These are phyloP conservation scores for Taphrina communis DNA, from an alignment of 1,139 yeast genomes.

Conservation along the genomic window DNA sequence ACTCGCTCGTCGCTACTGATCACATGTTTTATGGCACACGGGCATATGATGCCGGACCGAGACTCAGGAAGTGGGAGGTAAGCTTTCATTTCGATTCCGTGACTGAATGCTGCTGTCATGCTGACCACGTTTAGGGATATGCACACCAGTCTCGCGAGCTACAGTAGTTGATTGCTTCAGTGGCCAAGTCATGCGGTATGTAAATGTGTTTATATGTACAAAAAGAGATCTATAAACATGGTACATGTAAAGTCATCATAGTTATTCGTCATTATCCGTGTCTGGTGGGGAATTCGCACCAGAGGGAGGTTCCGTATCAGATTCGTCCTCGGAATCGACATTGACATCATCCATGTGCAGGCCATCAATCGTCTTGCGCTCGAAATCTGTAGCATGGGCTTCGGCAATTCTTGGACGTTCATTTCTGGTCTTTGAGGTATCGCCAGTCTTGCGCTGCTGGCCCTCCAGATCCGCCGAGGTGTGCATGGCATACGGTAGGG, in stretches of 20 bases:
- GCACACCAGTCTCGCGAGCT: not conserved
- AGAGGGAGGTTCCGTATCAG: constrained; percentile 23
- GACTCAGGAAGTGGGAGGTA: constrained; percentile 27
- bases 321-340: constrained; percentile 26
- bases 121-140: not conserved
- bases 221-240: not conserved
- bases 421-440: constrained; percentile 20
- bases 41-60: constrained; percentile 14
- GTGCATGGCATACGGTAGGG: constrained; percentile 54
- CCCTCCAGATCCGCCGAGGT: constrained; percentile 13
- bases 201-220: not conserved
- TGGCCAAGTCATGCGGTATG: too few relatives aligned
- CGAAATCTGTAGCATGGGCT: constrained; percentile 39
- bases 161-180: too few relatives aligned
- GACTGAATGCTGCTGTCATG: not conserved
- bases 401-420: constrained; percentile 24
- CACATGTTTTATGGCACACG: constrained; percentile 35
- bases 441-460: constrained; percentile 19
- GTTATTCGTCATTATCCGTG: constrained; percentile 23
- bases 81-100: not conserved
- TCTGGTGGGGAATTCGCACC: constrained; percentile 13
- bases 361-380: constrained; percentile 9
- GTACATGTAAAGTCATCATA: not conserved
- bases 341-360: constrained; percentile 25
- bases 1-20: constrained; percentile 11